Evolutionary conservation across 306 rosid genomes (phyloP).

Genomic region (Castanea crenata): DNA sequence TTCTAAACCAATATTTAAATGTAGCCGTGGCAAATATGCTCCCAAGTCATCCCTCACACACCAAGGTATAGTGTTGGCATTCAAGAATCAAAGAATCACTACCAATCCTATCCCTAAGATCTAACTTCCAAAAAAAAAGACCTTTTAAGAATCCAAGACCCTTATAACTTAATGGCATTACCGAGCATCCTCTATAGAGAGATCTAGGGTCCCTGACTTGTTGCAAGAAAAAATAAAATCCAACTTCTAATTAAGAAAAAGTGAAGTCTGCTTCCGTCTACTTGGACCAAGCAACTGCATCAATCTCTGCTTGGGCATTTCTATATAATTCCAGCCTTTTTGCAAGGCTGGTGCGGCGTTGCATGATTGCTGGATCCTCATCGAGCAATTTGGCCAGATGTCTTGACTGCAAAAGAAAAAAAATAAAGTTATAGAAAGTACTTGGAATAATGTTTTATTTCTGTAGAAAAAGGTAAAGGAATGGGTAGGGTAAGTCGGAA

Average conservation of each 20-base stretch:
- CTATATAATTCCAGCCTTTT: slow-evolving; percentile 86
- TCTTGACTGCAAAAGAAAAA: slow-evolving; percentile 45
- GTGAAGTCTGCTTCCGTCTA: slow-evolving; percentile 34
- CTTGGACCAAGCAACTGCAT: slow-evolving; percentile 90
- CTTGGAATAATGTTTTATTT: background rate
- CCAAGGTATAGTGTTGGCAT: background rate
- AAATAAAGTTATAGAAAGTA: background rate
- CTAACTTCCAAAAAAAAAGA: background rate
- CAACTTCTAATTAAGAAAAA: slow-evolving; percentile 1
- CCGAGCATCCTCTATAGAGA: no score
- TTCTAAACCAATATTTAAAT: no score
- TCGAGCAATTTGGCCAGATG: slow-evolving; percentile 65
- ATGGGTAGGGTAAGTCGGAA: background rate
- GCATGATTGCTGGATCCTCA: slow-evolving; percentile 95
- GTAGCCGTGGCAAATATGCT: slow-evolving; percentile 6
- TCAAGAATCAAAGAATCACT: slow-evolving; percentile 9
- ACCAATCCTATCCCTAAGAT: background rate
- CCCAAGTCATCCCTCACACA: background rate
- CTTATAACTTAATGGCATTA: no score
- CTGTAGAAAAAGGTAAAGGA: background rate
- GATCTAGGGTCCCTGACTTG: background rate
- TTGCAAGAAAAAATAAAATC: slow-evolving; percentile 10
- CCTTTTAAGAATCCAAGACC: no score
- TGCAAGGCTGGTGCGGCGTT: slow-evolving; percentile 62
- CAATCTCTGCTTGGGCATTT: slow-evolving; percentile 87